phyloP scores from a whole-genome alignment of 164 flowering plant species.

The Piper betle region DNA sequence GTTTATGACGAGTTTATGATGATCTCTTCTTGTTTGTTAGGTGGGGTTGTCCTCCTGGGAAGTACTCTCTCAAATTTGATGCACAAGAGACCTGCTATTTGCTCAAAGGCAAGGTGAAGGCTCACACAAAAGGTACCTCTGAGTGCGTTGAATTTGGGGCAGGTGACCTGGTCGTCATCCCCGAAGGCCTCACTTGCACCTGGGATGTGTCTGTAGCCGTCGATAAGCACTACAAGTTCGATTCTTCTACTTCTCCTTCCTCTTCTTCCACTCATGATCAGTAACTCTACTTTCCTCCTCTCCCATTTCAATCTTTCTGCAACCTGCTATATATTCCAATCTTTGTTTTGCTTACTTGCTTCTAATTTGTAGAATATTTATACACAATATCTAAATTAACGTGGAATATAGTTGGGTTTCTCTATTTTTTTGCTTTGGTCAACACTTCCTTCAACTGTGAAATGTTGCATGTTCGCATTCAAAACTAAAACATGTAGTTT shows the following conservation, averaged over 20 bases:
- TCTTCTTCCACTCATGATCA: background rate
- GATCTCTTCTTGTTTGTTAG: constrained; percentile 15
- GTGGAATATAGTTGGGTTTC: background rate
- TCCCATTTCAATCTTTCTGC: background rate
- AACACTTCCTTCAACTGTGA: background rate
- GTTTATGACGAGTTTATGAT: no score
- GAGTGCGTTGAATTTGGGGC: constrained; percentile 70
- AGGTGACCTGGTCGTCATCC: constrained; percentile 43
- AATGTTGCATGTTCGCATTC: background rate
- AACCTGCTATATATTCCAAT: background rate
- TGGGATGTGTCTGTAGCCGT: constrained; percentile 67
- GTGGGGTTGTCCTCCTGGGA: constrained; percentile 90
- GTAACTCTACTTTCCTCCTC: background rate
- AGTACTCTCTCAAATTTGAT: constrained; percentile 67
- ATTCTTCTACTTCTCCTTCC: constrained; percentile 19
- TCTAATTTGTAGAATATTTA: background rate
- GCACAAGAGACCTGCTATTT: constrained; percentile 79
- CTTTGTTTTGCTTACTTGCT: background rate
- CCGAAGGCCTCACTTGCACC: constrained; percentile 55
- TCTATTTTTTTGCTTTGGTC: background rate
- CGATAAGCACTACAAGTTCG: constrained; percentile 67
- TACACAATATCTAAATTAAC: no score
- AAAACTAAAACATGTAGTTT: no score
- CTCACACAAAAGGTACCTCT: constrained; percentile 35
- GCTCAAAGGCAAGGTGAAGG: constrained; percentile 71